These are phyloP conservation scores for Aspergillus affinis DNA, from an alignment of 495 filamentous ascomycete species.

Conservation along the genomic window DNA sequence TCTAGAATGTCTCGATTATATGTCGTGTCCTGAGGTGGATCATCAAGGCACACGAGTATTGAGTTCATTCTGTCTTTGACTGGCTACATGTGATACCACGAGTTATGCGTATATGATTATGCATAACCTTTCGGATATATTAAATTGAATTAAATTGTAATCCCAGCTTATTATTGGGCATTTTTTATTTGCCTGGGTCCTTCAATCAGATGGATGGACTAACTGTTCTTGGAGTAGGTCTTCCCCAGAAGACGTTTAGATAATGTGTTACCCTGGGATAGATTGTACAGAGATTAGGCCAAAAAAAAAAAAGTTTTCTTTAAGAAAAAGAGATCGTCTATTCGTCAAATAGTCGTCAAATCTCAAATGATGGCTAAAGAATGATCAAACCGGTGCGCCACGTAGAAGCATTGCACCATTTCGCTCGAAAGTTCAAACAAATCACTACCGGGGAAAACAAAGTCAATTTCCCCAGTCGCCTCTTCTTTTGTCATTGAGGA, in stretches of 20 bases:
- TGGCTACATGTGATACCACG: neutral
- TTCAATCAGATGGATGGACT: too few species aligned
- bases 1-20: neutral
- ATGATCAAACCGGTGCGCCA: neutral
- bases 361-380: neutral
- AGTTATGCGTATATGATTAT: neutral
- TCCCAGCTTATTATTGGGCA: neutral
- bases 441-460: too few species aligned
- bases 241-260: too few species aligned
- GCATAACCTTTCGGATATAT: neutral
- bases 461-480: too few species aligned
- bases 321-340: neutral
- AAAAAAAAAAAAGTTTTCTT: too few species aligned
- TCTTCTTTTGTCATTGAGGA: too few species aligned
- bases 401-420: neutral
- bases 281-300: too few species aligned
- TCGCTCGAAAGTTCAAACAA: too few species aligned
- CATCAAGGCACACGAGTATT: neutral
- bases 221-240: too few species aligned
- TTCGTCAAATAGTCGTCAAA: neutral
- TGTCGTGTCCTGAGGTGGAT: neutral
- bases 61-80: too few species aligned
- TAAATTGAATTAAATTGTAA: neutral
- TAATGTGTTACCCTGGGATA: too few species aligned
- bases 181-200: too few species aligned